Base-by-base conservation (phyloP, 768 basidiomycete species). In the Lentinus brumalis region DNA sequence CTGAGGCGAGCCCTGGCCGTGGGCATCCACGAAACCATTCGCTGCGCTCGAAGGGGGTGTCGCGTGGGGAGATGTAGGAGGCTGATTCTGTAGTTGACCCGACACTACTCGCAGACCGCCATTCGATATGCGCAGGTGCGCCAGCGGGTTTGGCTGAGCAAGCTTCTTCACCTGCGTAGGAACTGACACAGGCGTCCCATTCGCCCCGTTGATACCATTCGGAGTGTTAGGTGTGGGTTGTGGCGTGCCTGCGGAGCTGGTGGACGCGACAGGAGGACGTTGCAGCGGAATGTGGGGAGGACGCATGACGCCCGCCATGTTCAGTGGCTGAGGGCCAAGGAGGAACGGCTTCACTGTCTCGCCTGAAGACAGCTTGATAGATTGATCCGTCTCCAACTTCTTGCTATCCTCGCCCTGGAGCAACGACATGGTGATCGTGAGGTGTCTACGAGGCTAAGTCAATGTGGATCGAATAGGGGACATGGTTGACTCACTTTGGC, bases 91-190 rank as follows among this genome's bases (percentile, higher is more conserved):
- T 38, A 21, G 21, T 53, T 55, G 42, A 15, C 49, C 56, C 1
- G 61, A 52, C 3, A 53, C 40, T 6, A 41, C 42, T 26, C 80
- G 83, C 72, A 83, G 83, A 31, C 77, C 81, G 57, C 81, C 82
- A 26, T 82, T 83, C 0, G 86, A 84, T 40, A 86, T 84, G 45
- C 86, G 82, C 76, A 86, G 80, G 45, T 86, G 86, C 1, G 86
- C 82, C 2, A 82, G 73, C 0, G 75, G 71, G 18, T 74, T 73
- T 14, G 86, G 81, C 0, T 84, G 73, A 5, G 75, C 84, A 76
- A 88, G 80, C 69, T 84, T 82, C 77, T 87, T 87, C 68, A 85
- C 72, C 54, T 84, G 84, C 12, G 85, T 79, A 50, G 81, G 81
- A 67, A 86, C 78, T 1, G 87, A 77, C n/a, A 88, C 78, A 0